phyloP scores from a whole-genome alignment of 2,329 filamentous ascomycete species.

The Clathrospora elynae region DNA sequence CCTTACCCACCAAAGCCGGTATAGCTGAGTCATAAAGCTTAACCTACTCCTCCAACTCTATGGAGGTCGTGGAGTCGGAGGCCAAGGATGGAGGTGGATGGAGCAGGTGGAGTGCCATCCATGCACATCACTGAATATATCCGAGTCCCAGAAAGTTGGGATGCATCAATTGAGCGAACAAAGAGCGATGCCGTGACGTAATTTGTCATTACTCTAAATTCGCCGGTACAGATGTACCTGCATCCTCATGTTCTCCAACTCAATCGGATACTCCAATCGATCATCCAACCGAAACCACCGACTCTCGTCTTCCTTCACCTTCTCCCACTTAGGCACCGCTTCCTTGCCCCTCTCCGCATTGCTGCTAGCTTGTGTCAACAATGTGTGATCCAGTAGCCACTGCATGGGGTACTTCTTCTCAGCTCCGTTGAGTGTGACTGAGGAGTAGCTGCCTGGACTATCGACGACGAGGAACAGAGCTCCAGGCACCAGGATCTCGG shows the following conservation, averaged over 20 bases:
- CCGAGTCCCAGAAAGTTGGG: no score
- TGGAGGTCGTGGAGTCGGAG: no score
- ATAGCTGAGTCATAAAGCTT: no score
- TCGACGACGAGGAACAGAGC: constrained; percentile 84
- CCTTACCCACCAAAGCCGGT: no score
- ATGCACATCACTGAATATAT: no score
- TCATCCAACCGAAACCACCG: constrained; percentile 77
- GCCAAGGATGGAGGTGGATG: no score
- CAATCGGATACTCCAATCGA: constrained; percentile 76
- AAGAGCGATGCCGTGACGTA: not conserved
- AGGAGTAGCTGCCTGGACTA: constrained; percentile 91
- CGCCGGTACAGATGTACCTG: constrained; percentile 79
- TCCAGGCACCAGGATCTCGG: constrained; percentile 60
- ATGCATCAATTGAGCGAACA: not conserved
- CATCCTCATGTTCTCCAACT: constrained; percentile 92
- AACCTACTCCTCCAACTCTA: no score
- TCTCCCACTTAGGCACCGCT: constrained; percentile 65
- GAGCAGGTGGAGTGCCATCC: no score
- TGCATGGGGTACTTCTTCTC: constrained; percentile 85
- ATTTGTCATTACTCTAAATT: constrained; percentile 5
- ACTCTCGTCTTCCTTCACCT: constrained; percentile 75
- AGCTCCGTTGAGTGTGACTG: constrained; percentile 65
- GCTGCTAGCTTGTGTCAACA: constrained; percentile 55
- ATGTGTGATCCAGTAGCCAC: constrained; percentile 84
- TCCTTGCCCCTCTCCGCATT: constrained; percentile 18